A percentile compares a stretch with the other conserved stretches of the same genome.
Evolutionary conservation across 2,329 filamentous ascomycete genomes (phyloP).

Genomic region (Colletotrichum scovillei): DNA sequence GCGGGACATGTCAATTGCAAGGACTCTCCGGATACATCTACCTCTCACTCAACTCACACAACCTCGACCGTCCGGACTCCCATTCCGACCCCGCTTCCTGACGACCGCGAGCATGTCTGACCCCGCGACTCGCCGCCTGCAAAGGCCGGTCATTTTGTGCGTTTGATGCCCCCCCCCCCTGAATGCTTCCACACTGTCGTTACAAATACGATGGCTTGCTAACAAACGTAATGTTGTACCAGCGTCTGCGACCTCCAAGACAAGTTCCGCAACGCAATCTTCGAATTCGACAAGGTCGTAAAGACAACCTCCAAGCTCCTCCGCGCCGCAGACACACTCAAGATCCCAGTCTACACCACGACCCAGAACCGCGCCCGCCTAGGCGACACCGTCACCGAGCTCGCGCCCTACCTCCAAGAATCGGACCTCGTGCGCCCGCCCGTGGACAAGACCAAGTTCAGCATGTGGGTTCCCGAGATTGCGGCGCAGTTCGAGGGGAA

Average conservation of each 20-base stretch:
- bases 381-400: conserved; percentile 81
- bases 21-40: background rate
- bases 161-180: background rate
- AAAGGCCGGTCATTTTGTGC: conserved; percentile 36
- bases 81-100: conserved; percentile 12
- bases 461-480: conserved; percentile 83
- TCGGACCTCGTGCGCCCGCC: conserved; percentile 55
- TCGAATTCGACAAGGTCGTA: conserved; percentile 86
- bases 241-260: conserved; percentile 97
- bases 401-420: conserved; percentile 64
- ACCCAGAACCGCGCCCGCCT: conserved; percentile 86
- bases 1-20: conserved; percentile 13
- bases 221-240: background rate
- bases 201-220: background rate
- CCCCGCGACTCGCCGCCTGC: conserved; percentile 27
- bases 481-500: conserved; percentile 49
- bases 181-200: no score
- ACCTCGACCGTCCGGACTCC: background rate
- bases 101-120: conserved; percentile 31
- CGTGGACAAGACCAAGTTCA: conserved; percentile 90
- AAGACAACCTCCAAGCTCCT: conserved; percentile 77
- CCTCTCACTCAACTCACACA: background rate
- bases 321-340: conserved; percentile 70
- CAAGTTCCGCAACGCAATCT: conserved; percentile 86
- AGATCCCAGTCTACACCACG: conserved; percentile 85